A percentile compares a stretch with the other conserved stretches of the same genome.
phyloP scores from a whole-genome alignment of 2,329 filamentous ascomycete genomes.

The Aspergillus sp. region DNA sequence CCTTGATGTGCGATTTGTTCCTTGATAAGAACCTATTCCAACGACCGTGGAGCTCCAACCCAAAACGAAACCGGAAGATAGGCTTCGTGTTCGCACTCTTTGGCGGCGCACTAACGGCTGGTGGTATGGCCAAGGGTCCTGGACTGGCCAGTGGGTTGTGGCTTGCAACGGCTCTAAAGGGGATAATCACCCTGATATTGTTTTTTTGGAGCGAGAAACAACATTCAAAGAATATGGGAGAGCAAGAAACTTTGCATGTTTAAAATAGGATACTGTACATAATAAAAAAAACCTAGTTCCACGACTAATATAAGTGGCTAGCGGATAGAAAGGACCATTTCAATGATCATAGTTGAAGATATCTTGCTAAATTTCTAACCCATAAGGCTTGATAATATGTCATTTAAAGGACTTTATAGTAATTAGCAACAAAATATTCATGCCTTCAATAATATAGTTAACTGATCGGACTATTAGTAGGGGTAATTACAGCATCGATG shows the following conservation, averaged over 20 bases:
- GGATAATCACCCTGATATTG: conserved; percentile 16
- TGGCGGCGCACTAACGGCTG: conserved; percentile 22
- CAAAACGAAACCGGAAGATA: conserved; percentile 14
- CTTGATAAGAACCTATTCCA: conserved; percentile 16
- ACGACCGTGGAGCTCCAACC: conserved; percentile 7
- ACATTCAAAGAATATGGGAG: too few relatives aligned
- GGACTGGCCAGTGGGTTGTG: conserved; percentile 21
- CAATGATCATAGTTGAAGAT: too few relatives aligned
- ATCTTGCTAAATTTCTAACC: too few relatives aligned
- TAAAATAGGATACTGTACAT: too few relatives aligned
- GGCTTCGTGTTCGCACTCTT: conserved; percentile 21
- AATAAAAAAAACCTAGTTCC: too few relatives aligned
- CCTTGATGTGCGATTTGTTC: conserved; percentile 10
- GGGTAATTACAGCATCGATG: neutral
- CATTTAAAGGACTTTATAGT: too few relatives aligned
- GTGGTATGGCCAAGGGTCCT: conserved; percentile 19
- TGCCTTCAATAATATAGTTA: neutral
- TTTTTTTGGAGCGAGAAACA: conserved; percentile 14
- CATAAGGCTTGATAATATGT: too few relatives aligned
- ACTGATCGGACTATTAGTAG: neutral
- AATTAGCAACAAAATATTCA: neutral
- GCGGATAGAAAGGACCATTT: too few relatives aligned
- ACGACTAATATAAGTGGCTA: too few relatives aligned
- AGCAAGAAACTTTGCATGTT: too few relatives aligned
- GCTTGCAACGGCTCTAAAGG: conserved; percentile 21